phyloP scores from a whole-genome alignment of 169 alveolate genomes.

The Amoebophrya sp. region DNA sequence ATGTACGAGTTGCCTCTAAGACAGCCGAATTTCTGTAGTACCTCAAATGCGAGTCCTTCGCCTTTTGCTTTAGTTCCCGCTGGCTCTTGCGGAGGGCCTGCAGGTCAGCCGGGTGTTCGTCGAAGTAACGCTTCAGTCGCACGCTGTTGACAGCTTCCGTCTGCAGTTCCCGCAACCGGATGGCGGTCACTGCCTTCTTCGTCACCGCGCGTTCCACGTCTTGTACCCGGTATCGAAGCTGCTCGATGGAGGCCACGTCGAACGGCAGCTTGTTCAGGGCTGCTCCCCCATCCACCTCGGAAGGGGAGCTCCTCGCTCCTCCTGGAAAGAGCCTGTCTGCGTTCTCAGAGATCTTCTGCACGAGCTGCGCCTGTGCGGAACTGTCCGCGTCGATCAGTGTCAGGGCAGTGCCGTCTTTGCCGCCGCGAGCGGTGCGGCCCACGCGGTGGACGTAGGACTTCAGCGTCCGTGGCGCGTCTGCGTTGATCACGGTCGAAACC shows the following conservation, averaged over 20 bases:
- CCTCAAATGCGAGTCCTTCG: not conserved
- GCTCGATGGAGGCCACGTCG: not conserved
- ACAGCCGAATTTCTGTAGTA: not conserved
- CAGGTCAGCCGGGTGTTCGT: constrained; percentile 6
- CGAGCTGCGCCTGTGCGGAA: not conserved
- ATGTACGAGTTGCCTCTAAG: too few species aligned
- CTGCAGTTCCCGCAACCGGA: constrained; percentile 11
- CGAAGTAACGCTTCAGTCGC: not conserved
- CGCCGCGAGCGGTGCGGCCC: constrained; percentile 72
- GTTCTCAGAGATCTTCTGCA: not conserved
- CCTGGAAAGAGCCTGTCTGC: not conserved
- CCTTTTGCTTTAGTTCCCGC: not conserved
- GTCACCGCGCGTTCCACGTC: constrained; percentile 6
- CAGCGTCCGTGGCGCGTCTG: constrained; percentile 53
- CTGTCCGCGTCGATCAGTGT: not conserved
- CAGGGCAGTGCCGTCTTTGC: constrained; percentile 4
- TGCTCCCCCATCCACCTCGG: not conserved
- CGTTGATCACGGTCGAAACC: constrained; percentile 56
- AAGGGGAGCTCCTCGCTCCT: not conserved
- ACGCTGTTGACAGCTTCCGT: constrained; percentile 2
- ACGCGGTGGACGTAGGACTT: constrained; percentile 62
- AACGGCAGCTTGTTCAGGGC: not conserved
- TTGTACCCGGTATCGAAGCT: constrained; percentile 3
- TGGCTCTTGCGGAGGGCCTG: not conserved
- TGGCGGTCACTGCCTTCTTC: constrained; percentile 12